Percentiles rank a stretch among this genome's conserved stretches.
These are phyloP conservation scores for Backusella liffmaniae DNA, from an alignment of 192 early-diverging fungal genomes.

Conservation along the genomic window DNA sequence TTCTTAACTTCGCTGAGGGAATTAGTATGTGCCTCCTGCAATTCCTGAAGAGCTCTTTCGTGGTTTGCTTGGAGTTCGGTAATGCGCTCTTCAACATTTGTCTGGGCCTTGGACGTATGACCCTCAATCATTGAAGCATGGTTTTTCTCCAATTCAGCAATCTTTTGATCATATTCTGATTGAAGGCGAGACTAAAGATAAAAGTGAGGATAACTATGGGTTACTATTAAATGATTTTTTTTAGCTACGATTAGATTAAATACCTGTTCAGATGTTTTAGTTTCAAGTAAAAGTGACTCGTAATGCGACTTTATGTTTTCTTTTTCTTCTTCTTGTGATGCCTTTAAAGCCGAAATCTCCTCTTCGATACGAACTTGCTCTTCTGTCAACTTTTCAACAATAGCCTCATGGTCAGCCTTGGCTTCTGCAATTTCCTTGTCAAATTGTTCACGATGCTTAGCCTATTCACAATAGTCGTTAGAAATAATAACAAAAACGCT, in stretches of 20 bases:
- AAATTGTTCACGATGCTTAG: background rate
- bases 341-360: slow-evolving; percentile 5
- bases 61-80: background rate
- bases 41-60: background rate
- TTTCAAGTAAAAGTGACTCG: background rate
- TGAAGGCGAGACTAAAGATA: slow-evolving; percentile 12
- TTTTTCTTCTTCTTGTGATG: slow-evolving; percentile 2
- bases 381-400: background rate
- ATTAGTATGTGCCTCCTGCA: background rate
- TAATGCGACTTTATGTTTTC: background rate
- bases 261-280: slow-evolving; percentile 11
- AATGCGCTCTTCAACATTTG: background rate
- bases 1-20: slow-evolving; percentile 10
- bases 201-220: background rate
- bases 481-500: background rate
- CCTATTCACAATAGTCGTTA: background rate
- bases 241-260: background rate
- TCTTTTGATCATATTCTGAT: slow-evolving; percentile 3
- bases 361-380: slow-evolving; percentile 10
- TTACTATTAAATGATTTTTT: background rate
- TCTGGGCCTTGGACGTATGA: background rate
- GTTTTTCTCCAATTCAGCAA: background rate
- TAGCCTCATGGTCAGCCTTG: background rate
- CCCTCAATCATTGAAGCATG: background rate
- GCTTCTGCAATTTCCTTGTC: slow-evolving; percentile 2